Evolutionary conservation across 148 eudicot species (phyloP).

Genomic region (Fagopyrum tataricum): DNA sequence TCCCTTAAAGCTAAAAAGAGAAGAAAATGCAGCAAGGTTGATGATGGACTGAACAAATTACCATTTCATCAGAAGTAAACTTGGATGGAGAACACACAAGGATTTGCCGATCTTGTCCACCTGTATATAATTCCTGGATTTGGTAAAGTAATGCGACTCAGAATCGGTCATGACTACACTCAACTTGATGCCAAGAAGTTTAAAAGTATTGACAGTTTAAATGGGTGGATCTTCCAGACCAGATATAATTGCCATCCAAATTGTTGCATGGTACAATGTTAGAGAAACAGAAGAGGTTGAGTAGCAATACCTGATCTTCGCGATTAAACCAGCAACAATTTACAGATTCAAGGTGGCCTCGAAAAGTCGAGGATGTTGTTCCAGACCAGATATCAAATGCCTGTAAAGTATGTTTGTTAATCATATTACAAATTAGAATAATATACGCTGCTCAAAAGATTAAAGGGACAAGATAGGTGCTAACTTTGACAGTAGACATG

Average conservation of each 20-base stretch:
- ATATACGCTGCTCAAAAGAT: neutral
- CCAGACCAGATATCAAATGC: slow-evolving; percentile 93
- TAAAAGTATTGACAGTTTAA: neutral
- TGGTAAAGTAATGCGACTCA: neutral
- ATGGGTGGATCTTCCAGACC: no score
- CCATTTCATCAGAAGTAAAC: slow-evolving; percentile 44
- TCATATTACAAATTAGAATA: slow-evolving; percentile 1
- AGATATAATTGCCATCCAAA: neutral
- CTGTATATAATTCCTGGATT: slow-evolving; percentile 78
- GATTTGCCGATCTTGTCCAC: slow-evolving; percentile 85
- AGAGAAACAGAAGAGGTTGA: neutral
- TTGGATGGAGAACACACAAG: slow-evolving; percentile 89
- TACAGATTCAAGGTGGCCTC: slow-evolving; percentile 81
- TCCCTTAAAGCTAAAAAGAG: neutral
- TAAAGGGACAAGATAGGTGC: neutral
- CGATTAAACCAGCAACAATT: slow-evolving; percentile 78
- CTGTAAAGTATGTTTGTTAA: slow-evolving; percentile 21
- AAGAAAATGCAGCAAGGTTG: neutral
- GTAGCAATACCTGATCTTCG: slow-evolving; percentile 59
- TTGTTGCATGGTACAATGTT: neutral
- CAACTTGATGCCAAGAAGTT: neutral
- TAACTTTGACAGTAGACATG: slow-evolving; percentile 80
- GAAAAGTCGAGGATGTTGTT: slow-evolving; percentile 44
- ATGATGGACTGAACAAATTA: slow-evolving; percentile 15
- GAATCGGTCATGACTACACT: neutral